A percentile compares a stretch with the other conserved stretches of the same genome.
phyloP scores from a whole-genome alignment of 1,284 basidiomycete species.

The Puccinia novopanici region DNA sequence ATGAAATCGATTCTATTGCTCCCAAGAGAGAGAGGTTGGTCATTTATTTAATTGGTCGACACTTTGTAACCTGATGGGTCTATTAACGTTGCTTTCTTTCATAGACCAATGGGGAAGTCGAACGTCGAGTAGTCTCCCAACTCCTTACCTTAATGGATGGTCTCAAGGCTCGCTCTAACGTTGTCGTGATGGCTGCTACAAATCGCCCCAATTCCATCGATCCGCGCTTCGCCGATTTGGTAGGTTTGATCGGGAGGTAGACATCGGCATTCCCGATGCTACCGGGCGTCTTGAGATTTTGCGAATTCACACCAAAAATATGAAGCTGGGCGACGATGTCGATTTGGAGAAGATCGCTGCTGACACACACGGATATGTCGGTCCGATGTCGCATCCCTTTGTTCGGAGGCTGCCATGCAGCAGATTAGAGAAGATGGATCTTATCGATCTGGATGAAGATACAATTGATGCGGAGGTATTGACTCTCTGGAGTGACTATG shows the following conservation, averaged over 20 bases:
- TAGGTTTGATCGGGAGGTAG: constrained; percentile 93
- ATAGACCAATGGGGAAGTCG: constrained; percentile 80
- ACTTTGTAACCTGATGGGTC: not conserved
- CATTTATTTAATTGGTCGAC: constrained; percentile 98
- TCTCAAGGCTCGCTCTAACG: constrained; percentile 74
- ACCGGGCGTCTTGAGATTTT: constrained; percentile 81
- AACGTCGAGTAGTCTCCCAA: constrained; percentile 92
- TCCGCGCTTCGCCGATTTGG: constrained; percentile 88
- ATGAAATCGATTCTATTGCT: constrained; percentile 94
- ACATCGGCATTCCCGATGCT: constrained; percentile 90
- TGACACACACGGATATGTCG: constrained; percentile 91
- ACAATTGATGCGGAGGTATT: constrained; percentile 65
- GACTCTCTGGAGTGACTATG: constrained; percentile 70
- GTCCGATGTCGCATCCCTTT: constrained; percentile 90
- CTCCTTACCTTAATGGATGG: constrained; percentile 93
- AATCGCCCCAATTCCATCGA: constrained; percentile 97
- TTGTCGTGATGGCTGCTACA: constrained; percentile 94
- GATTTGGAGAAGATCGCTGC: constrained; percentile 70
- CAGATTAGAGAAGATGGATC: constrained; percentile 73
- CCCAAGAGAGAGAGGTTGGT: constrained; percentile 84
- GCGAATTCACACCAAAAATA: constrained; percentile 74
- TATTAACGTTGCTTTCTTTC: constrained; percentile 64
- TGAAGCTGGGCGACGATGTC: constrained; percentile 72
- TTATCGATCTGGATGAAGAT: constrained; percentile 21
- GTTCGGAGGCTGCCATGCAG: constrained; percentile 86